Conservation (phyloP, 73 alveolate species). For the Effrenium voratum region DNA sequence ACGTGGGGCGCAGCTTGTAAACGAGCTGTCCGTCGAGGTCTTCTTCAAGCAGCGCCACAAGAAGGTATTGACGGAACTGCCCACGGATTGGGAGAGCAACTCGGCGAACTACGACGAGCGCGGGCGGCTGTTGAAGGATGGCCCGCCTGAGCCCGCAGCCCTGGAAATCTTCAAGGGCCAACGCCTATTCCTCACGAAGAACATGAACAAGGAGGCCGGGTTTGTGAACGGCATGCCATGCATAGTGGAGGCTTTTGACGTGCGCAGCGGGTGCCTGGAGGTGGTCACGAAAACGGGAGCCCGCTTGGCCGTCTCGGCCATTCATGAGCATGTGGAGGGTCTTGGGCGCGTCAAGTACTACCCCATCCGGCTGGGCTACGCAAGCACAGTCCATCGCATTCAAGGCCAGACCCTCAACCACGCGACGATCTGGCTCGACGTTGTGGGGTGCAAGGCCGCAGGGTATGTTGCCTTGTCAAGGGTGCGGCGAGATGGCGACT, state of each 20-base stretch:
- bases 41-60: too few species aligned
- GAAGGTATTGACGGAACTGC: too few species aligned
- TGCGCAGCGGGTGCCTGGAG: background rate
- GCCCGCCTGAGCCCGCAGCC: too few species aligned
- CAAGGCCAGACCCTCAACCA: conserved; percentile 19
- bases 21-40: too few species aligned
- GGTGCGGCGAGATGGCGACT: background rate
- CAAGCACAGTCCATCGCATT: background rate
- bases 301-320: background rate
- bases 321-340: background rate
- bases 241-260: background rate
- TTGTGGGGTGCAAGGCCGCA: background rate
- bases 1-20: too few species aligned
- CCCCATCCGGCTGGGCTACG: conserved; percentile 50
- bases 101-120: too few species aligned
- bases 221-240: conserved; percentile 33
- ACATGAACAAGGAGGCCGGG: background rate
- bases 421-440: conserved; percentile 14
- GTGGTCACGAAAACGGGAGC: background rate
- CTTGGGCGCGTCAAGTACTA: background rate
- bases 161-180: background rate
- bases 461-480: conserved; percentile 36
- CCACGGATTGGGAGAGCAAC: too few species aligned
- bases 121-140: too few species aligned
- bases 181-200: conserved; percentile 13